phyloP scores from a whole-genome alignment of 768 basidiomycete species.

The Mycena polygramma region DNA sequence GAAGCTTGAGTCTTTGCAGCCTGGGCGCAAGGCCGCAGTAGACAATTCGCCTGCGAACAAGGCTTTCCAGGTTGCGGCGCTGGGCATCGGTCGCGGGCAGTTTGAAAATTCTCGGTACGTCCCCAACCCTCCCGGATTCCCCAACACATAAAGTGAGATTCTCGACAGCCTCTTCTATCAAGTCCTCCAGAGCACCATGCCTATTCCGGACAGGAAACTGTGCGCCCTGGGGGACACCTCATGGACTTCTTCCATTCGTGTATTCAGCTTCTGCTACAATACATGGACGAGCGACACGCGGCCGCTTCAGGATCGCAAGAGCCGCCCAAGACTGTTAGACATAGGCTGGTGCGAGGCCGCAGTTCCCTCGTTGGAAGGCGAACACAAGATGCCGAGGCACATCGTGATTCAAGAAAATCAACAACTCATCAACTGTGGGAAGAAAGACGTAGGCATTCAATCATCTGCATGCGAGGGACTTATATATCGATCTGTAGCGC shows the following conservation, averaged over 20 bases:
- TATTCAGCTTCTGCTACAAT: constrained; percentile 5
- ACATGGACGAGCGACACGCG: background rate
- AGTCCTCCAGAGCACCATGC: background rate
- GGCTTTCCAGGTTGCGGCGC: background rate
- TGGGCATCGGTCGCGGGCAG: background rate
- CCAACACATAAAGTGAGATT: background rate
- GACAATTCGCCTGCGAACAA: constrained; percentile 2
- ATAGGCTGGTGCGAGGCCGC: background rate
- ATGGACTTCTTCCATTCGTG: background rate
- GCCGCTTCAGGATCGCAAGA: background rate
- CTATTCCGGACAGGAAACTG: too few species aligned
- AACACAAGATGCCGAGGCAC: background rate
- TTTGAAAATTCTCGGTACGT: constrained; percentile 1
- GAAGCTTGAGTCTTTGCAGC: background rate
- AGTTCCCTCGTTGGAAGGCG: background rate
- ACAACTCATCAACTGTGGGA: background rate
- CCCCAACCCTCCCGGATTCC: background rate
- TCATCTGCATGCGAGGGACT: background rate
- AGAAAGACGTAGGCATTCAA: background rate
- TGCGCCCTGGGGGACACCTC: background rate
- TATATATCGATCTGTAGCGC: background rate
- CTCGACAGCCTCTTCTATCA: background rate
- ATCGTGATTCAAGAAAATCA: background rate
- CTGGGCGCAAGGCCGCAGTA: background rate
- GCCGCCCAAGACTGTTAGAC: background rate